Conservation (phyloP, 1,139 yeast genomes). For the Torulaspora globosa region DNA sequence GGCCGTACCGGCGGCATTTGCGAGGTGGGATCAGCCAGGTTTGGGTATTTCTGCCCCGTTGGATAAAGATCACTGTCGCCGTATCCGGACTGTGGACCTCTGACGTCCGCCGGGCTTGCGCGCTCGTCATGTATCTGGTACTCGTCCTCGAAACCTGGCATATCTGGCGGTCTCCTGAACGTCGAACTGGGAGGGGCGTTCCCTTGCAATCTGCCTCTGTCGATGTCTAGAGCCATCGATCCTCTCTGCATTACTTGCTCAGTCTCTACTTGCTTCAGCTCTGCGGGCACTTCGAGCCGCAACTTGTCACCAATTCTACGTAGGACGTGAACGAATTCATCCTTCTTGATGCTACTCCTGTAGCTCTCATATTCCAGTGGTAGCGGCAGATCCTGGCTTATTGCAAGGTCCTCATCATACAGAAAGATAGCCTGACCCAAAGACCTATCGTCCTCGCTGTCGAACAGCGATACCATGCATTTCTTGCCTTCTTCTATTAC, state of each 20-base stretch:
- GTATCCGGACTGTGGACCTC: conserved; percentile 24
- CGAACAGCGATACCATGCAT: conserved; percentile 11
- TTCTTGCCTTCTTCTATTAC: conserved; percentile 9
- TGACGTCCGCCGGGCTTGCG: conserved; percentile 9
- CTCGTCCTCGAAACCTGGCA: conserved; percentile 59
- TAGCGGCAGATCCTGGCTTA: conserved; percentile 3
- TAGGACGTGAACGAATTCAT: not conserved
- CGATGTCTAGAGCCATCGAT: not conserved
- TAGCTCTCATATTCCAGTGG: conserved; percentile 14
- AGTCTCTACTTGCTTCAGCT: not conserved
- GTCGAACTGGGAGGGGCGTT: not conserved
- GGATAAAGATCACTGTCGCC: conserved; percentile 44
- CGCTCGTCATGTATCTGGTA: conserved; percentile 39
- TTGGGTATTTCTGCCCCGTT: conserved; percentile 37
- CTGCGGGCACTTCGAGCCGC: not conserved
- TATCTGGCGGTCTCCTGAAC: conserved; percentile 35
- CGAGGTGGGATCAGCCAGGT: conserved; percentile 23
- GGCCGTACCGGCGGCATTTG: conserved; percentile 12
- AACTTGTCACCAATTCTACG: conserved; percentile 5
- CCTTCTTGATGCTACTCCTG: not conserved
- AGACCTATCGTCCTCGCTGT: conserved; percentile 5
- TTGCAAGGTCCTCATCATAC: conserved; percentile 12
- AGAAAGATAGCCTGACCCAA: conserved; percentile 14
- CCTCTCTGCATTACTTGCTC: not conserved
- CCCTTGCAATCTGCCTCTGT: not conserved